Evolutionary conservation across 768 basidiomycete species (phyloP), one percentile per base, ranked within the genome.

Genomic region (Tulasnella sp.): DNA sequence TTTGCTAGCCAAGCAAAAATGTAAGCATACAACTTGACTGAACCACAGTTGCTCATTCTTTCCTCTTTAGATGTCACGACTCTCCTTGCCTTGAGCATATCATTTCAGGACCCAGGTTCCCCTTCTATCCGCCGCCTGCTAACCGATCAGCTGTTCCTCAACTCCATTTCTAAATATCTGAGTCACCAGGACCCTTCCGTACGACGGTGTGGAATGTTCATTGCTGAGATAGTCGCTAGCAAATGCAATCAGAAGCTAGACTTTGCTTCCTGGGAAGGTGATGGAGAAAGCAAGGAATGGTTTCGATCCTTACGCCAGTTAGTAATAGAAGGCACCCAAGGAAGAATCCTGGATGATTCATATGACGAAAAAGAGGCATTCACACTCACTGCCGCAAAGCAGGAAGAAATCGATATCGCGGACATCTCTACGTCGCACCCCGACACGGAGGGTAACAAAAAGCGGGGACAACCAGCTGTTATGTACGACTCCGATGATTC

Each of bases 171-270:
- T 5, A 64, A 66, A 4, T 96, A 95, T 60, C 77, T 99, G 39
- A 72, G 72, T 0, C 88, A 93, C 64, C 66, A 79, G 5, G 88
- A 93, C 47, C 65, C 70, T 1, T 71, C 78, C 3, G 73, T 95
- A 16, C 80, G 93, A 3, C 74, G 81, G 22, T 84, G 89, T 58
- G 95, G 95, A 3, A 93, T 99, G 90, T 73, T 96, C 29, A 79
- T 77, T 0, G 93, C 86, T 0, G 93, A 99, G 65, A 69, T 82
- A 15, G 72, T 83, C 7, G 84, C 88, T 0, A 67, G 69, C 4
- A 68, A 69, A 24, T 70, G 70, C 12, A 74, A 78, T 5, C 83
- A 83, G 62, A 72, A 72, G 42, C 69, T 96, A 19, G 70, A 77
- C 52, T 96, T 99, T 57, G 80, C 75, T 0, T 77, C 74, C 34